Conservation (phyloP, 768 basidiomycete genomes). For the Amanita muscaria region DNA sequence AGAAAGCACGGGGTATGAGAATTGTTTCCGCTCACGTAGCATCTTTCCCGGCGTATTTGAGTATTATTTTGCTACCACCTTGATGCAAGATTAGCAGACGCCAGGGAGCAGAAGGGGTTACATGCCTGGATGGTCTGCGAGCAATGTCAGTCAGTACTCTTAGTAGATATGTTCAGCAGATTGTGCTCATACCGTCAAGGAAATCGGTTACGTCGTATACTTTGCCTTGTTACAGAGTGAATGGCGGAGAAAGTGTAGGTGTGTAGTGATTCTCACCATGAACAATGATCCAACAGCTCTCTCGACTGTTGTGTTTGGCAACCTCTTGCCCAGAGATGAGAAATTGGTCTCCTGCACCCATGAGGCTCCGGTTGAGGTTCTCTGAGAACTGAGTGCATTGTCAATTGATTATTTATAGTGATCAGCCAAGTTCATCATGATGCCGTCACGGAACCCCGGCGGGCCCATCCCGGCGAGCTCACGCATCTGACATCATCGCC, state of each 20-base stretch:
- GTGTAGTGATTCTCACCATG: conserved; percentile 41
- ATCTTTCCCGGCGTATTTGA: conserved; percentile 86
- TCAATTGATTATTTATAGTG: no score
- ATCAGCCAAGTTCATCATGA: no score
- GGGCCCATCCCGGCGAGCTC: not conserved
- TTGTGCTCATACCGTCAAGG: conserved; percentile 44
- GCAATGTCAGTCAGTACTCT: not conserved
- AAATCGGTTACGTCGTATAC: conserved; percentile 78
- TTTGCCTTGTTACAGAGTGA: conserved; percentile 35
- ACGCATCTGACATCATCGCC: conserved; percentile 1
- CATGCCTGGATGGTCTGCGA: conserved; percentile 54
- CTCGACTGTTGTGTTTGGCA: conserved; percentile 45
- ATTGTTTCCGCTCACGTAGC: conserved; percentile 56
- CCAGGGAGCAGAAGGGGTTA: not conserved
- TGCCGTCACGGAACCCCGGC: no score
- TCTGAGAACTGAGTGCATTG: no score
- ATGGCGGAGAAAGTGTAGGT: not conserved
- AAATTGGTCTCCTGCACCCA: not conserved
- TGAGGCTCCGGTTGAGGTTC: not conserved
- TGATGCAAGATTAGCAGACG: conserved; percentile 4
- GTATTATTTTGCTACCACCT: conserved; percentile 76
- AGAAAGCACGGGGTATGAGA: not conserved
- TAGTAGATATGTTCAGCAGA: not conserved
- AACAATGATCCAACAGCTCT: conserved; percentile 79
- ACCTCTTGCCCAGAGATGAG: conserved; percentile 40